Evolutionary conservation across 2,329 filamentous ascomycete species (phyloP).

Genomic region (Stemphylium lycopersici): DNA sequence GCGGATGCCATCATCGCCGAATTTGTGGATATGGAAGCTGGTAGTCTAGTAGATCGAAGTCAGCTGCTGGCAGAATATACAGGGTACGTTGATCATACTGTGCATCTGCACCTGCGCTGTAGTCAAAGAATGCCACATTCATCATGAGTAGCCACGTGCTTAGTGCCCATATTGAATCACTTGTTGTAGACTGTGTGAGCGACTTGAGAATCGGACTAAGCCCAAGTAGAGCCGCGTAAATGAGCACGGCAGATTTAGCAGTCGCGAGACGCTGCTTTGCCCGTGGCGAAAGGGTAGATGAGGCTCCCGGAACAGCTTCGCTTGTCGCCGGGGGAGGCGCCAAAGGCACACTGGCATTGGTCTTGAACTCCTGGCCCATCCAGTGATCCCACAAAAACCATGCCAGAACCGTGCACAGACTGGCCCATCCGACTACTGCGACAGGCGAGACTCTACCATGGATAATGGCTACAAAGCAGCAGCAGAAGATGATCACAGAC

Average conservation of each 20-base stretch:
- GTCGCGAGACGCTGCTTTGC: constrained; percentile 74
- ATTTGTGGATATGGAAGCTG: constrained; percentile 84
- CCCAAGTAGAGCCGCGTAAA: constrained; percentile 90
- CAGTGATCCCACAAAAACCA: constrained; percentile 94
- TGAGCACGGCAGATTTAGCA: constrained; percentile 88
- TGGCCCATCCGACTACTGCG: constrained; percentile 86
- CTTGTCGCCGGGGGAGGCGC: not conserved
- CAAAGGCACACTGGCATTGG: constrained; percentile 47
- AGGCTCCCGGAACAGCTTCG: not conserved
- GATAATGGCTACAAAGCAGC: constrained; percentile 90
- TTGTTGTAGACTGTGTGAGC: constrained; percentile 88
- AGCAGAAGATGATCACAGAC: constrained; percentile 91
- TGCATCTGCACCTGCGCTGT: constrained; percentile 71
- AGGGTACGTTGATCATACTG: constrained; percentile 44
- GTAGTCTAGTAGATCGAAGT: constrained; percentile 59
- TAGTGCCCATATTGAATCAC: constrained; percentile 97
- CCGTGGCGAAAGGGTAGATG: constrained; percentile 56
- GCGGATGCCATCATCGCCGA: constrained; percentile 96
- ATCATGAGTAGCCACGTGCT: constrained; percentile 91
- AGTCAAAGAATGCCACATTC: constrained; percentile 98
- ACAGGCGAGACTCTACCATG: constrained; percentile 86
- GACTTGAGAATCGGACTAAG: constrained; percentile 96
- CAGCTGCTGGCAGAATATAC: not conserved
- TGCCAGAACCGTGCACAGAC: constrained; percentile 78
- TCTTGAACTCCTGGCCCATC: constrained; percentile 72